Base-by-base conservation (phyloP, 768 basidiomycete genomes). In the Paxillus involutus region DNA sequence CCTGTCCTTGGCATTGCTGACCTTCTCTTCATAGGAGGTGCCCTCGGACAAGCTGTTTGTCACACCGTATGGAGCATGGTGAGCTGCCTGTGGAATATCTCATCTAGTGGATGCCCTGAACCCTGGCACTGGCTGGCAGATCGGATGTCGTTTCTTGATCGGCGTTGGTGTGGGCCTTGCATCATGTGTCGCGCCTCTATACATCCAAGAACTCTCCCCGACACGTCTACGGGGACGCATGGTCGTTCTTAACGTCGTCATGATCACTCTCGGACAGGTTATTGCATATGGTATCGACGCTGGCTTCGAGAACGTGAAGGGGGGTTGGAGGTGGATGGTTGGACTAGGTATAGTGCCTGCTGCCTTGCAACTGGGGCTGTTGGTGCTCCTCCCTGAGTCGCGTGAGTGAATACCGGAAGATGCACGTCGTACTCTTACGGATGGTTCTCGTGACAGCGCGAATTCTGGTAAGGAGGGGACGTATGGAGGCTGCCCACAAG, bases 301-400 rank as follows among this genome's bases (percentile, higher is more conserved):
- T 21, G 86, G 80, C 3, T 88, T 88, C 59, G 80, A 76, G 53
- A 78, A 80, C 52, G 69, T 80, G 49, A 68, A 69, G 32, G 71
- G 77, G 3, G 91, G 91, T 3, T 94, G 91, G 91, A 73, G 91
- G 48, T 92, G 83, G 83, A 89, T 91, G 86, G 87, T 89, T 14
- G 91, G 88, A 4, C 72, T 92, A 3, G 88, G 90, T 13, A 81
- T 81, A 2, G 73, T 88, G 2, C 88, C 88, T 1, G 84, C 88
- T 1, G 84, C 70, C 3, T 52, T 90, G 6, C 89, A 91, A 62
- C 73, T 85, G 36, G 42, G 78, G 3, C 70, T 84, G 50, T 63
- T 91, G 47, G 73, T 82, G 51, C 83, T 86, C 64, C 73, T 91
- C 4, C 91, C 91, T 3, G 91, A 93, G 69, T 87, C 86, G 45